Percentiles rank a stretch among this genome's conserved stretches.
Conservation (phyloP, 2,329 filamentous ascomycete species). For the Aspergillus quadrilineatus region DNA sequence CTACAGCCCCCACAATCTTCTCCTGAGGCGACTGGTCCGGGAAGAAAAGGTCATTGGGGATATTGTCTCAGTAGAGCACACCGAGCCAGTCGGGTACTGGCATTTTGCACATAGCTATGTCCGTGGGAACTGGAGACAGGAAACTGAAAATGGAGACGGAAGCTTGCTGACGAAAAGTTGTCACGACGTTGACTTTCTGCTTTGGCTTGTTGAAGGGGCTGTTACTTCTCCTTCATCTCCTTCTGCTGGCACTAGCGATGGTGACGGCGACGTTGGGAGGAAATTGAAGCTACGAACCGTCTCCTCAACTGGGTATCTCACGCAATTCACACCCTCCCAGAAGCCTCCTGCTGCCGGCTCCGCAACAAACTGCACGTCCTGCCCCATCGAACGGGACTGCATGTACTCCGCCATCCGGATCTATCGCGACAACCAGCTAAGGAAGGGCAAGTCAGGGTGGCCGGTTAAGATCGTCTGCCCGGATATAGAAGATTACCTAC, state of each 20-base stretch:
- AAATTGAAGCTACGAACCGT: conserved; percentile 49
- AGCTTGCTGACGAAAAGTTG: conserved; percentile 92
- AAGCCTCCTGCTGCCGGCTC: conserved; percentile 73
- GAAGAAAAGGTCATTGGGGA: conserved; percentile 77
- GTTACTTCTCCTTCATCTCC: conserved; percentile 62
- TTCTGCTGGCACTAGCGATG: conserved; percentile 1
- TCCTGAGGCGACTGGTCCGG: conserved; percentile 74
- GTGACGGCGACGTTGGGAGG: background rate
- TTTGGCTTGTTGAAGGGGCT: conserved; percentile 69
- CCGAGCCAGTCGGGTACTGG: conserved; percentile 94
- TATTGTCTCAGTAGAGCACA: conserved; percentile 81
- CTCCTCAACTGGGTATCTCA: conserved; percentile 72
- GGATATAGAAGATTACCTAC: conserved; percentile 77
- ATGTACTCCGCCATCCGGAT: conserved; percentile 83
- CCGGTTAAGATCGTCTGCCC: conserved; percentile 86
- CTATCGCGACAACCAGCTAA: conserved; percentile 70
- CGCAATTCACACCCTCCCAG: conserved; percentile 71
- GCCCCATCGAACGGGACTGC: conserved; percentile 71
- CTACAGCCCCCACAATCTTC: conserved; percentile 89
- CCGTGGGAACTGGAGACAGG: conserved; percentile 86
- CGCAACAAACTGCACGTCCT: conserved; percentile 85
- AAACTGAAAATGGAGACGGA: conserved; percentile 67
- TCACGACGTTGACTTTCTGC: conserved; percentile 88
- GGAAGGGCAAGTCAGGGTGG: conserved; percentile 69
- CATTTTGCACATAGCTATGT: conserved; percentile 92